A percentile compares a stretch with the other conserved stretches of the same genome.
Conservation (phyloP, 2,329 filamentous ascomycete species). For the Nakataea oryzae region DNA sequence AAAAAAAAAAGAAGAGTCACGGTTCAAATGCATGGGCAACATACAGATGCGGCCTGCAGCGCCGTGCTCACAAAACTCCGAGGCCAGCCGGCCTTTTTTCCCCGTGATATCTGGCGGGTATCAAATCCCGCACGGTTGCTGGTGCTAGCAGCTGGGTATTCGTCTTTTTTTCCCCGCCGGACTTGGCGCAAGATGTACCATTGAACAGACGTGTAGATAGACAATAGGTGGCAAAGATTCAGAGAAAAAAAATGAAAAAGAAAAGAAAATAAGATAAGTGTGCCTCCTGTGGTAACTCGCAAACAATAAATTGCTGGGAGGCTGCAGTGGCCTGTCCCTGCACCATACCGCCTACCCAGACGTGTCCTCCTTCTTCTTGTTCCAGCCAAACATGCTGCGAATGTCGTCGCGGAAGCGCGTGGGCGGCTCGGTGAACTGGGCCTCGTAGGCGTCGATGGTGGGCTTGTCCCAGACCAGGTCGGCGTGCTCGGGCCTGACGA, state of each 20-base stretch:
- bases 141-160: not conserved
- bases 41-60: not conserved
- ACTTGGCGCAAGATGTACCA: too few species aligned
- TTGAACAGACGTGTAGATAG: too few species aligned
- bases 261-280: not conserved
- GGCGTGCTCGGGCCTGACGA: slow-evolving; percentile 10
- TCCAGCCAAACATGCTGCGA: not conserved
- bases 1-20: not conserved
- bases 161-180: not conserved
- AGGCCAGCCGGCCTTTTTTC: not conserved
- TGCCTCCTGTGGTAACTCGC: too few species aligned
- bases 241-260: too few species aligned
- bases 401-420: slow-evolving; percentile 1
- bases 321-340: too few species aligned
- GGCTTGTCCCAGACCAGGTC: slow-evolving; percentile 15
- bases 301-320: too few species aligned
- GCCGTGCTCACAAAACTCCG: not conserved
- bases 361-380: not conserved
- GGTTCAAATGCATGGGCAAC: not conserved
- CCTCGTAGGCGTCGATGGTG: slow-evolving; percentile 25
- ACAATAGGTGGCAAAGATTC: too few species aligned
- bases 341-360: not conserved
- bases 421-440: not conserved
- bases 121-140: not conserved
- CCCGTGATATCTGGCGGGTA: not conserved